phyloP scores from a whole-genome alignment of 2,329 filamentous ascomycete species.

The Botrytis pseudocinerea region DNA sequence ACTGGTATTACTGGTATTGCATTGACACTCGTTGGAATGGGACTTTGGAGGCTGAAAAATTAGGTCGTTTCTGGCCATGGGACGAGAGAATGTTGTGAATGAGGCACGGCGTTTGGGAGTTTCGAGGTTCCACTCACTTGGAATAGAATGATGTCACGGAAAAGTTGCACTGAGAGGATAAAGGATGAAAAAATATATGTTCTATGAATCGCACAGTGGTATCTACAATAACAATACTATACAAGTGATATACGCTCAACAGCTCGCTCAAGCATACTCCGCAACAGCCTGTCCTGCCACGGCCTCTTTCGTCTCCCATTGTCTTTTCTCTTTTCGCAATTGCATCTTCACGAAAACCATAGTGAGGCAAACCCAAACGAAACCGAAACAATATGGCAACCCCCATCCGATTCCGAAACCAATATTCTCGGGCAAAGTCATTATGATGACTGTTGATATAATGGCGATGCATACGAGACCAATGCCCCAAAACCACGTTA shows the following conservation, averaged over 20 bases:
- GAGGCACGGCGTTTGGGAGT: slow-evolving; percentile 3
- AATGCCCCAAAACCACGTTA: slow-evolving; percentile 40
- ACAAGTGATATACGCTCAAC: neutral
- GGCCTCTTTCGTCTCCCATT: slow-evolving; percentile 30
- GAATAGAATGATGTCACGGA: neutral
- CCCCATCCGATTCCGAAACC: slow-evolving; percentile 39
- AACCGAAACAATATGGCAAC: slow-evolving; percentile 32
- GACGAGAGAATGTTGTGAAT: neutral
- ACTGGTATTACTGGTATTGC: slow-evolving; percentile 69
- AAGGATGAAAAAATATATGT: neutral
- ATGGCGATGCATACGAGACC: slow-evolving; percentile 33
- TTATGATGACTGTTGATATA: slow-evolving; percentile 34
- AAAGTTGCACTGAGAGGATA: neutral
- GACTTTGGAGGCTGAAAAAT: slow-evolving; percentile 55
- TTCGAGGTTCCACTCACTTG: neutral
- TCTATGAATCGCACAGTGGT: neutral
- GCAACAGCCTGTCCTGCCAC: slow-evolving; percentile 20
- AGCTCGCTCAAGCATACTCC: slow-evolving; percentile 8
- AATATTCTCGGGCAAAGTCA: slow-evolving; percentile 31
- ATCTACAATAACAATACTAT: slow-evolving; percentile 11
- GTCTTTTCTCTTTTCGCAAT: slow-evolving; percentile 29
- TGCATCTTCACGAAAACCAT: slow-evolving; percentile 31
- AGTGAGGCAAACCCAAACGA: slow-evolving; percentile 28
- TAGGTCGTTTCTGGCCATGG: slow-evolving; percentile 23
- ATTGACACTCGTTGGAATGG: slow-evolving; percentile 66